phyloP scores from a whole-genome alignment of 768 basidiomycete species.

The Wakefieldia striispora region DNA sequence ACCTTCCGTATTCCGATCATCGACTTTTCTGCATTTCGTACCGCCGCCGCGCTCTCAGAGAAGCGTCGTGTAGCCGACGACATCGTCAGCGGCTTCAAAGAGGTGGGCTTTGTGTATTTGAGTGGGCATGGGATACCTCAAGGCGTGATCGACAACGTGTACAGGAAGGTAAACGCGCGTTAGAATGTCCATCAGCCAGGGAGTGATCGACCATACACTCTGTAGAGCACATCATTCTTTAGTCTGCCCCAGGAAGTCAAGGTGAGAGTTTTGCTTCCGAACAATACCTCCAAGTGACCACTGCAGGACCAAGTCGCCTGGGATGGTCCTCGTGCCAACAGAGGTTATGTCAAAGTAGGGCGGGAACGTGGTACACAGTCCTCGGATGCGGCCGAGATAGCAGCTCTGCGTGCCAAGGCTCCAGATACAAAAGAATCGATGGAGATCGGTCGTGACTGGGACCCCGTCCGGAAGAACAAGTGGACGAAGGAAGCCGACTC shows the following conservation, averaged over 20 bases:
- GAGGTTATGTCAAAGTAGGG: slow-evolving; percentile 80
- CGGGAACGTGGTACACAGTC: slow-evolving; percentile 82
- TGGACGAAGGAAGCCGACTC: slow-evolving; percentile 69
- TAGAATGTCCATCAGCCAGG: slow-evolving; percentile 5
- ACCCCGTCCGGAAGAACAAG: slow-evolving; percentile 70
- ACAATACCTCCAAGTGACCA: neutral
- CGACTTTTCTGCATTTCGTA: slow-evolving; percentile 69
- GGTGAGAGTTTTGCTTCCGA: slow-evolving; percentile 31
- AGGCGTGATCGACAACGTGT: slow-evolving; percentile 55
- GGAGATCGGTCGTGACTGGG: slow-evolving; percentile 89
- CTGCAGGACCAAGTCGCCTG: slow-evolving; percentile 62
- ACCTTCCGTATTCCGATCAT: slow-evolving; percentile 72
- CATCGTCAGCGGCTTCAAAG: slow-evolving; percentile 74
- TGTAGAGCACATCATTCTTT: slow-evolving; percentile 78
- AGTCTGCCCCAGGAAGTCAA: slow-evolving; percentile 58
- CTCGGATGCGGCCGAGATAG: slow-evolving; percentile 68
- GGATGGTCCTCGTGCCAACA: slow-evolving; percentile 83
- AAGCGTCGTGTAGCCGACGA: slow-evolving; percentile 62
- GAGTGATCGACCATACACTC: neutral
- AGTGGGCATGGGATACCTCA: slow-evolving; percentile 67
- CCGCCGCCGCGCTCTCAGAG: slow-evolving; percentile 47
- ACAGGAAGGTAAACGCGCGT: slow-evolving; percentile 52
- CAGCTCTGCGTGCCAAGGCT: slow-evolving; percentile 64
- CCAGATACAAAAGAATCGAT: slow-evolving; percentile 85
- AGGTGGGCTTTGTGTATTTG: slow-evolving; percentile 80